These are phyloP conservation scores for Penicillium janthinellum DNA, from an alignment of 2,329 filamentous ascomycete genomes.

Conservation along the genomic window DNA sequence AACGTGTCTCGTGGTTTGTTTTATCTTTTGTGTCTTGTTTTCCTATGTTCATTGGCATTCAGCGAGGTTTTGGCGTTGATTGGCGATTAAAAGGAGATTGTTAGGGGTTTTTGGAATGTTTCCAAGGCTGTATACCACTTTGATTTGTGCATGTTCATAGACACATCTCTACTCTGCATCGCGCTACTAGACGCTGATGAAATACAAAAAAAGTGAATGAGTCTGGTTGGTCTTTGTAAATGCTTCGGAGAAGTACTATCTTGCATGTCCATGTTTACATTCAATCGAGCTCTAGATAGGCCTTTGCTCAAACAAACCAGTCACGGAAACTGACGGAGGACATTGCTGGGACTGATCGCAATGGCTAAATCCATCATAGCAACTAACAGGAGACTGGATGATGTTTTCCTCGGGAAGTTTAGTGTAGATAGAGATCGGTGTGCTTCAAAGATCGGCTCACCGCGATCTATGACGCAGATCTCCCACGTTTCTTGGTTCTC, in stretches of 20 bases:
- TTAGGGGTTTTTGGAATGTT: background rate
- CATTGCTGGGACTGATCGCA: too few relatives aligned
- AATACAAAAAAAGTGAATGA: constrained; percentile 29
- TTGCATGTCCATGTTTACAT: too few relatives aligned
- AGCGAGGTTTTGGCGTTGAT: constrained; percentile 26
- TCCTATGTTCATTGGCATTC: constrained; percentile 23
- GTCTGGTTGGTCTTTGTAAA: constrained; percentile 6
- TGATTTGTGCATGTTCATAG: constrained; percentile 25
- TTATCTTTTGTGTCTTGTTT: constrained; percentile 9
- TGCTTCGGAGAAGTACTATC: too few relatives aligned
- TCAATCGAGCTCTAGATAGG: too few relatives aligned
- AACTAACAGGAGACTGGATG: too few relatives aligned
- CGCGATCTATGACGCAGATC: background rate
- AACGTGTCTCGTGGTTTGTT: constrained; percentile 20
- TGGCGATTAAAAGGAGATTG: constrained; percentile 20
- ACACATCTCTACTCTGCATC: constrained; percentile 31
- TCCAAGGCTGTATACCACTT: constrained; percentile 24
- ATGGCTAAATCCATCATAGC: too few relatives aligned
- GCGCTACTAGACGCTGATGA: constrained; percentile 23
- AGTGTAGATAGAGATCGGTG: background rate
- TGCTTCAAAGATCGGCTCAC: background rate
- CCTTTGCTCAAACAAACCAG: too few relatives aligned
- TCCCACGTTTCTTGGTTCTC: background rate
- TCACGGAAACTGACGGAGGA: too few relatives aligned
- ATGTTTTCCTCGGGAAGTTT: too few relatives aligned